These are phyloP conservation scores for Paramyrothecium sp. DNA, from an alignment of 2,329 filamentous ascomycete species.

Conservation along the genomic window DNA sequence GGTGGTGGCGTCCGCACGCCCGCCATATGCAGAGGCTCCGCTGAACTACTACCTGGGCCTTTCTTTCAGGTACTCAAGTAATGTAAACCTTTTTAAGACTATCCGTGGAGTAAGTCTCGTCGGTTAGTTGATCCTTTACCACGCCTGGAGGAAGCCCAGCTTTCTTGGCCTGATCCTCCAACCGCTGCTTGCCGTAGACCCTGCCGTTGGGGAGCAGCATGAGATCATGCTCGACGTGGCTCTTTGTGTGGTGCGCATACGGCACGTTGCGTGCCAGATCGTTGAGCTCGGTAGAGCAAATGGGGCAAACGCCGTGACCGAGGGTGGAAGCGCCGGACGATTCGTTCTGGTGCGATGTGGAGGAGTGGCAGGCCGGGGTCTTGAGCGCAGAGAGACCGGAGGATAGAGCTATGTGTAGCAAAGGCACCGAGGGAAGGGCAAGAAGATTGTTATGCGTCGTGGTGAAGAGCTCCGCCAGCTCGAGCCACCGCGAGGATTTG, in stretches of 20 bases:
- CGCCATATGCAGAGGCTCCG: not conserved
- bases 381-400: conserved; percentile 93
- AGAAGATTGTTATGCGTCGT: conserved; percentile 84
- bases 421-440: conserved; percentile 75
- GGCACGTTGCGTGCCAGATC: conserved; percentile 85
- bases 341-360: conserved; percentile 40
- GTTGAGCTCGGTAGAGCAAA: conserved; percentile 94
- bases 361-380: conserved; percentile 86
- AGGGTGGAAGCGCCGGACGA: conserved; percentile 37
- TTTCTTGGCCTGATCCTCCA: conserved; percentile 78
- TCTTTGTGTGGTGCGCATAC: conserved; percentile 94
- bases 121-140: conserved; percentile 78
- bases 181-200: conserved; percentile 74
- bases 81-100: conserved; percentile 88
- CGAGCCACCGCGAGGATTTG: conserved; percentile 67
- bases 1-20: no score
- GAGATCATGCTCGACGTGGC: conserved; percentile 84
- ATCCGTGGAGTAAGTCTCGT: conserved; percentile 60
- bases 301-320: conserved; percentile 81
- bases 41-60: not conserved
- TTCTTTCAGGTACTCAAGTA: conserved; percentile 46
- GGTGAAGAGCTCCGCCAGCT: conserved; percentile 78
- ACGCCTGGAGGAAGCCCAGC: conserved; percentile 64
- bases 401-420: conserved; percentile 87
- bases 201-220: conserved; percentile 84